A percentile compares a stretch with the other conserved stretches of the same genome.
Evolutionary conservation across 495 filamentous ascomycete genomes (phyloP).

Genomic region (Aspergillus coremiiformis): DNA sequence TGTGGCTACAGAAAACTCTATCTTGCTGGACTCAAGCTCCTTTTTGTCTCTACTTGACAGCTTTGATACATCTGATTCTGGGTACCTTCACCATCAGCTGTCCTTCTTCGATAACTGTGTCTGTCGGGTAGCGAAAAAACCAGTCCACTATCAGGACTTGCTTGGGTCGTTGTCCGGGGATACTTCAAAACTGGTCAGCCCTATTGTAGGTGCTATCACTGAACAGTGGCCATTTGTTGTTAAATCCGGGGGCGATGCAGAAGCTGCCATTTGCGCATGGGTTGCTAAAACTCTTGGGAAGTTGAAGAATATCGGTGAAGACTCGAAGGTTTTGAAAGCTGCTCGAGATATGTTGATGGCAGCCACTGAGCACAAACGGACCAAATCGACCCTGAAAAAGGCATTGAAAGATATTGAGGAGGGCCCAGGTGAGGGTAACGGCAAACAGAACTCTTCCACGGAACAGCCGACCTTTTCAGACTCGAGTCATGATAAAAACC

Average conservation of each 20-base stretch:
- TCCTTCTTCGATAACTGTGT: constrained; percentile 76
- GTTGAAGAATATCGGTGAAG: constrained; percentile 41
- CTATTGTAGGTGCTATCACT: constrained; percentile 54
- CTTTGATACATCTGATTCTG: constrained; percentile 34
- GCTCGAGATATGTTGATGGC: constrained; percentile 35
- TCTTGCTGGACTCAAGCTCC: constrained; percentile 26
- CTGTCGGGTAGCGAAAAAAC: constrained; percentile 57
- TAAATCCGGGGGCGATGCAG: constrained; percentile 36
- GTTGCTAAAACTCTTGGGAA: constrained; percentile 42
- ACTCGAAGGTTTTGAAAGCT: constrained; percentile 29
- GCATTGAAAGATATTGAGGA: constrained; percentile 31
- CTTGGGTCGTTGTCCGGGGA: constrained; percentile 31
- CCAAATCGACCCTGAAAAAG: constrained; percentile 34
- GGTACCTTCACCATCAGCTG: constrained; percentile 25
- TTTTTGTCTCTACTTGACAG: constrained; percentile 37
- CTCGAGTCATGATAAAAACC: constrained; percentile 5
- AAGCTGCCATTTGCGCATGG: constrained; percentile 46
- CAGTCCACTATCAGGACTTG: constrained; percentile 65
- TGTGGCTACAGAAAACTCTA: constrained; percentile 31
- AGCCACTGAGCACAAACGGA: constrained; percentile 31
- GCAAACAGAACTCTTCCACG: constrained; percentile 21
- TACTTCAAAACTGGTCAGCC: constrained; percentile 32
- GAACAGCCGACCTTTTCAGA: constrained; percentile 1
- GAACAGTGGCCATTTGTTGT: constrained; percentile 73
- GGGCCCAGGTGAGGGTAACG: constrained; percentile 4